Percentiles rank a stretch among this genome's conserved stretches.
phyloP scores from a whole-genome alignment of 257 asterid genomes.

The Echites panduratus region DNA sequence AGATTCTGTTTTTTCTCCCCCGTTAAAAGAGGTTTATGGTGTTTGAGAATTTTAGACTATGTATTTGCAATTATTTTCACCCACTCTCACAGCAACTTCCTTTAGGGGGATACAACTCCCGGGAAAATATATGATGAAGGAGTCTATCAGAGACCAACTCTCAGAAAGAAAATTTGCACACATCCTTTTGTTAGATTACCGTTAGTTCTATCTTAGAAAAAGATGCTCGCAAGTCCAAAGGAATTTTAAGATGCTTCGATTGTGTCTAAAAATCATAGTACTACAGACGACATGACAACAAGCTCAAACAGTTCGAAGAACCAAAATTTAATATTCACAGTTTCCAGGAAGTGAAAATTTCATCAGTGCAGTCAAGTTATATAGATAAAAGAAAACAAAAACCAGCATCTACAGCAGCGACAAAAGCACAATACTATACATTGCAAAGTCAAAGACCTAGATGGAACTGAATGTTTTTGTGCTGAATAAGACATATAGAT shows the following conservation, averaged over 20 bases:
- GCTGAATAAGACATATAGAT: not conserved
- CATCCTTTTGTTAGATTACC: not conserved
- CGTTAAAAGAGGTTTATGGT: not conserved
- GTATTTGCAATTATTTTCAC: not conserved
- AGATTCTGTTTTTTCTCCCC: not conserved
- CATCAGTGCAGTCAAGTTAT: not conserved
- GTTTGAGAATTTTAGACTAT: not conserved
- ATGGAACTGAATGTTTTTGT: not conserved
- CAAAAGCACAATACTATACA: not conserved
- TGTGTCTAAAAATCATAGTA: not conserved
- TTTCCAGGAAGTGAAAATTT: not conserved
- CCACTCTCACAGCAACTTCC: not conserved
- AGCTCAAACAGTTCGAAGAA: not conserved
- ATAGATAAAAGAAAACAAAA: not conserved
- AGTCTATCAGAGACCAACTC: not conserved
- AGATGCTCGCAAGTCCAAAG: not conserved
- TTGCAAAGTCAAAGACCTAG: not conserved
- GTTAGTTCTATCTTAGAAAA: not conserved
- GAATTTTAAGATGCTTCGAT: not conserved
- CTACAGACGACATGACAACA: not conserved
- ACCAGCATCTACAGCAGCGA: not conserved
- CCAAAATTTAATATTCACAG: not conserved
- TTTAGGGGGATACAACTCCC: too few species aligned
- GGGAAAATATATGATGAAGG: not conserved
- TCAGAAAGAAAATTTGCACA: not conserved